A percentile compares a stretch with the other conserved stretches of the same genome.
phyloP scores from a whole-genome alignment of 2,329 filamentous ascomycete species.

The Scedosporium dehoogii region DNA sequence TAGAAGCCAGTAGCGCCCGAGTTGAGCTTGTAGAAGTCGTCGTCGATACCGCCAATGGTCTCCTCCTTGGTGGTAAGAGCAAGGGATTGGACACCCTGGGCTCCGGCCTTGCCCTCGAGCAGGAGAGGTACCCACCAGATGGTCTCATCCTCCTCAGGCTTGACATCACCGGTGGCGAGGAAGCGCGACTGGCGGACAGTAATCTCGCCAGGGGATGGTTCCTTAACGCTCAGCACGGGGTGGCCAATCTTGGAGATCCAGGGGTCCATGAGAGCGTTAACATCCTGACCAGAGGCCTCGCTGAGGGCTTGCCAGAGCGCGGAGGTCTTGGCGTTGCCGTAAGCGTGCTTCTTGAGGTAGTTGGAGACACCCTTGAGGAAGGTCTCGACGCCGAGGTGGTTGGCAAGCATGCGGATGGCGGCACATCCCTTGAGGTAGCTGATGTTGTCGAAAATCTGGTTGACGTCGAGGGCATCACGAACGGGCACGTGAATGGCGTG shows the following conservation, averaged over 20 bases:
- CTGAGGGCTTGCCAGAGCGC: conserved; percentile 85
- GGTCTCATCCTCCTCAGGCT: conserved; percentile 82
- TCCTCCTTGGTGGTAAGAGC: conserved; percentile 69
- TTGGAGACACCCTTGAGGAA: conserved; percentile 85
- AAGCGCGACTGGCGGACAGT: conserved; percentile 79
- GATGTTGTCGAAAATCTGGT: conserved; percentile 96
- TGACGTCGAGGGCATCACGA: conserved; percentile 84
- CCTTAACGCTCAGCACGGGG: conserved; percentile 76
- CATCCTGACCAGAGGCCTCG: conserved; percentile 78
- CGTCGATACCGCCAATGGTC: conserved; percentile 63
- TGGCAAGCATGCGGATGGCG: conserved; percentile 90
- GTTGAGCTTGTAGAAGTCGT: conserved; percentile 90
- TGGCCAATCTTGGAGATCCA: conserved; percentile 97
- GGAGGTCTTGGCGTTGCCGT: conserved; percentile 81
- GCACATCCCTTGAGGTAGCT: conserved; percentile 96
- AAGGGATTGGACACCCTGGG: conserved; percentile 50
- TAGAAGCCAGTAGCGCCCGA: conserved; percentile 81
- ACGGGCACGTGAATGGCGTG: conserved; percentile 96
- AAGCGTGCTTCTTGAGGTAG: conserved; percentile 82
- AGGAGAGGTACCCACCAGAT: conserved; percentile 93
- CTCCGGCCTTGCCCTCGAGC: conserved; percentile 63
- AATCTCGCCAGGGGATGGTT: conserved; percentile 75
- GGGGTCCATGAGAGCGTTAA: conserved; percentile 77
- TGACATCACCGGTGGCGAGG: conserved; percentile 82
- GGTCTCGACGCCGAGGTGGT: conserved; percentile 75